Conservation (phyloP, 2,329 filamentous ascomycete species). For the Fusarium sp. region DNA sequence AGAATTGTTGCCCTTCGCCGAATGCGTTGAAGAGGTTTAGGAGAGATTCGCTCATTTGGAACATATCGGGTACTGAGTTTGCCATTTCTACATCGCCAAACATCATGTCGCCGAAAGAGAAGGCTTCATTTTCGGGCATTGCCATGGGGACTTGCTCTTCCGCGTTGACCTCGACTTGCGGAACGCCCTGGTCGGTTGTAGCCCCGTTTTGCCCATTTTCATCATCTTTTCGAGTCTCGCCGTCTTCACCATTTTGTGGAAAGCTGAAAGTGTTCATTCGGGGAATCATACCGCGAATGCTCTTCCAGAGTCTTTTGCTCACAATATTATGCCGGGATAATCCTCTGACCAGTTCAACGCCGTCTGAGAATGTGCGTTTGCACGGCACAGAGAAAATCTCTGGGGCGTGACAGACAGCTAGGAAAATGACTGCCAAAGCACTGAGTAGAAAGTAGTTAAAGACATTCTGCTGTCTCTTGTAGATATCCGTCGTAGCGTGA, state of each 20-base stretch:
- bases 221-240: background rate
- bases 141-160: background rate
- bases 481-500: conserved; percentile 42
- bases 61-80: conserved; percentile 45
- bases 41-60: conserved; percentile 47
- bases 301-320: conserved; percentile 50
- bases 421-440: conserved; percentile 43
- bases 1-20: conserved; percentile 43
- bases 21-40: conserved; percentile 50
- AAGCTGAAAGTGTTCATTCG: conserved; percentile 44
- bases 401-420: conserved; percentile 57
- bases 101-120: conserved; percentile 23
- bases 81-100: conserved; percentile 15
- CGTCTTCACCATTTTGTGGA: conserved; percentile 16
- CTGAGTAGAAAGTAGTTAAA: conserved; percentile 46
- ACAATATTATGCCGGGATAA: conserved; percentile 47
- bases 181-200: fast-evolving
- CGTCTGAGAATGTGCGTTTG: conserved; percentile 46
- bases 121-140: background rate
- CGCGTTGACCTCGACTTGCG: background rate
- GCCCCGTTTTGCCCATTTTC: background rate
- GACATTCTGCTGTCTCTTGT: conserved; percentile 41
- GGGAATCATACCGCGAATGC: conserved; percentile 48
- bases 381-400: conserved; percentile 51
- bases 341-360: conserved; percentile 45